These are phyloP conservation scores for Naegleria lovaniensis DNA, from an alignment of 208 protist genomes.

Conservation along the genomic window DNA sequence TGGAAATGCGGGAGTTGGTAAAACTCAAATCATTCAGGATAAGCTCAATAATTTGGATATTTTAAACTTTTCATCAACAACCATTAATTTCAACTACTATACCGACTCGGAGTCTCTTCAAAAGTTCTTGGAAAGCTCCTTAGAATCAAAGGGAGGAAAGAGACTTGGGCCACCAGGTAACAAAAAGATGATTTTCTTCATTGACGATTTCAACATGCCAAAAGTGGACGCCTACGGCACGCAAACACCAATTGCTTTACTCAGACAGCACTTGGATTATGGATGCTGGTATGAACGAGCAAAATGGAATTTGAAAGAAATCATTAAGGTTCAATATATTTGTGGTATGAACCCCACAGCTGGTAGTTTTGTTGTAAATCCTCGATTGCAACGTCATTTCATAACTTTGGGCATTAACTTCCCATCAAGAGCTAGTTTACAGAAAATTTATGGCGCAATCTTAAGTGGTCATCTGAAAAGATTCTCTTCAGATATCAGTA, in stretches of 20 bases:
- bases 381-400: conserved; percentile 72
- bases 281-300: conserved; percentile 64
- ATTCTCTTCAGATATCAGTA: conserved; percentile 25
- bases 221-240: conserved; percentile 74
- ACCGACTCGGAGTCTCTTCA: conserved; percentile 63
- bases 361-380: conserved; percentile 69
- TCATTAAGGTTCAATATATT: conserved; percentile 61
- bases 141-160: conserved; percentile 69
- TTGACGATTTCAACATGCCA: conserved; percentile 85
- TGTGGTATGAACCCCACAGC: conserved; percentile 70
- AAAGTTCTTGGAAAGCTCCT: conserved; percentile 54
- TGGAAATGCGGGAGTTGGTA: conserved; percentile 61
- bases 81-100: conserved; percentile 74
- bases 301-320: conserved; percentile 54
- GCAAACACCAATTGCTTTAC: conserved; percentile 63
- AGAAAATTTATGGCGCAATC: conserved; percentile 54
- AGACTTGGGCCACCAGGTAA: conserved; percentile 58
- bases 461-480: conserved; percentile 53
- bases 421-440: conserved; percentile 45
- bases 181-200: conserved; percentile 63
- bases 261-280: conserved; percentile 79
- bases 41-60: conserved; percentile 49
- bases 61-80: conserved; percentile 38
- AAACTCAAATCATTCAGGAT: conserved; percentile 62
- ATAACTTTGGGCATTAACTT: conserved; percentile 54